phyloP scores from a whole-genome alignment of 805 yeast genomes.

The Candida taoyuanica region DNA sequence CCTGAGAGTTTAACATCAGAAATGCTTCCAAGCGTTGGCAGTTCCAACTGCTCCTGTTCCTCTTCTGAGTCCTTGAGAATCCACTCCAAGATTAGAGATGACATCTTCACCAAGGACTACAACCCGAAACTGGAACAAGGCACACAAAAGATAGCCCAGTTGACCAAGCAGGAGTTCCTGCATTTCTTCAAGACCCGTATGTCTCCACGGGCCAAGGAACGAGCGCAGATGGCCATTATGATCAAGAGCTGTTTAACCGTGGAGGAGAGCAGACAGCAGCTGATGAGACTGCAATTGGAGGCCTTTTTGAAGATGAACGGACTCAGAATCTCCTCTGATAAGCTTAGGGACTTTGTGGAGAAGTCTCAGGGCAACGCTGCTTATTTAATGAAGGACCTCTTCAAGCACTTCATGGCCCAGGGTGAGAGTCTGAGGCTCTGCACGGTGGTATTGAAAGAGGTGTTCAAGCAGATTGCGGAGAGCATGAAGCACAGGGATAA shows the following conservation, averaged over 20 bases:
- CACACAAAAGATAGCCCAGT: conserved; percentile 22
- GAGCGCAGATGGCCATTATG: conserved; percentile 39
- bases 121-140: conserved; percentile 18
- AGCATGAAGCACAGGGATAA: conserved; percentile 6
- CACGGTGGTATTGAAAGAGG: conserved; percentile 31
- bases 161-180: conserved; percentile 32
- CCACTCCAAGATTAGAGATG: conserved; percentile 38
- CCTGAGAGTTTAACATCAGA: conserved; percentile 34
- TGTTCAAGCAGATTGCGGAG: conserved; percentile 25
- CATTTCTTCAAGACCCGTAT: conserved; percentile 33
- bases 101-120: conserved; percentile 15
- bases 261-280: conserved; percentile 33
- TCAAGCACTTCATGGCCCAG: conserved; percentile 37
- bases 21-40: conserved; percentile 32
- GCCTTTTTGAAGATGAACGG: conserved; percentile 44
- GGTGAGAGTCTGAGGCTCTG: conserved; percentile 38
- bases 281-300: conserved; percentile 37
- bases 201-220: conserved; percentile 31
- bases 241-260: conserved; percentile 33
- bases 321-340: conserved; percentile 38
- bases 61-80: conserved; percentile 29
- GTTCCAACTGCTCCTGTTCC: conserved; percentile 26
- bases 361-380: conserved; percentile 35
- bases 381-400: conserved; percentile 35
- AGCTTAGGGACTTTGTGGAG: conserved; percentile 35